Evolutionary conservation across 257 asterid species (phyloP).

Genomic region (Anisodus tanguticus): DNA sequence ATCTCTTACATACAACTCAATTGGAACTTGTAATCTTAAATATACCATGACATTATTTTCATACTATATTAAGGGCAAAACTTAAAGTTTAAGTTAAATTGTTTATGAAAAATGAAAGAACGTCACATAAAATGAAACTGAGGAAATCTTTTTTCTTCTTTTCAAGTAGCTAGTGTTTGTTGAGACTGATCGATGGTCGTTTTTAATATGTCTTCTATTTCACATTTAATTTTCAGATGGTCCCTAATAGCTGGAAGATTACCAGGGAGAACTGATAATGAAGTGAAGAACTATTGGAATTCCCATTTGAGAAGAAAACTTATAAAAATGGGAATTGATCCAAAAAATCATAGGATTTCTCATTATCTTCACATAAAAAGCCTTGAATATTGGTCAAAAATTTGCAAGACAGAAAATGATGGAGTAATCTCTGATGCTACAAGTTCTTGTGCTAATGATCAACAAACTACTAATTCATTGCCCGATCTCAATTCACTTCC

Average conservation of each 20-base stretch:
- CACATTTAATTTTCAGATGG: slow-evolving; percentile 31
- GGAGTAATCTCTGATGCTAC: slow-evolving; percentile 27
- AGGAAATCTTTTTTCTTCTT: too few species aligned
- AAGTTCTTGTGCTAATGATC: slow-evolving; percentile 28
- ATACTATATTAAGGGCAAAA: too few species aligned
- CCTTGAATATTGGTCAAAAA: not conserved
- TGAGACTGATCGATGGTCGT: not conserved
- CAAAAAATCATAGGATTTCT: slow-evolving; percentile 28
- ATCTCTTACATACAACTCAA: too few species aligned
- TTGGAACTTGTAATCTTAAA: too few species aligned
- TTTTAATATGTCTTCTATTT: not conserved
- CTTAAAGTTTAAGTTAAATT: too few species aligned
- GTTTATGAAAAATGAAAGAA: too few species aligned
- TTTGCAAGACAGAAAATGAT: not conserved
- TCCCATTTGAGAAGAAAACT: slow-evolving; percentile 38
- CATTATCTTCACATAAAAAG: not conserved
- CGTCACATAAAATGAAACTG: too few species aligned
- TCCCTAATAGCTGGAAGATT: slow-evolving; percentile 40
- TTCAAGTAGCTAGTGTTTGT: not conserved
- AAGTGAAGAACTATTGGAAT: slow-evolving; percentile 44
- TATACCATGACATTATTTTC: too few species aligned
- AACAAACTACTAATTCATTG: not conserved
- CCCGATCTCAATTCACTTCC: slow-evolving; percentile 22
- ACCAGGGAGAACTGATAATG: slow-evolving; percentile 37
- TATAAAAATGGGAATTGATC: slow-evolving; percentile 38